phyloP scores from a whole-genome alignment of 176 grass and related monocot species.

The Carex cristatella region DNA sequence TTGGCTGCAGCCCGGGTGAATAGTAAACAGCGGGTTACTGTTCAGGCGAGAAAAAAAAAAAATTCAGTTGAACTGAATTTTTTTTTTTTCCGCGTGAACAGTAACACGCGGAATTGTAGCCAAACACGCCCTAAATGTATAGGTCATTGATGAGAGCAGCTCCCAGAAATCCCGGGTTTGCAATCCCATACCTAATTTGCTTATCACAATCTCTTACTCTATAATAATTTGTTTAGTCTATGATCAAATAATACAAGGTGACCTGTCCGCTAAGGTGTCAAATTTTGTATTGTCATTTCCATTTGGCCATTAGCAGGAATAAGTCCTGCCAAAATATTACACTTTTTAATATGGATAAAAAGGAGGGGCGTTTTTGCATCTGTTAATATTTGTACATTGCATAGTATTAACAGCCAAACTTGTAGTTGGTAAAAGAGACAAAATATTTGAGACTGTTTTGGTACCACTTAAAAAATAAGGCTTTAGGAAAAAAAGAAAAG shows the following conservation, averaged over 20 bases:
- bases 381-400: background rate
- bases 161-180: conserved; percentile 18
- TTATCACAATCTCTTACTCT: background rate
- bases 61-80: too few relatives aligned
- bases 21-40: too few relatives aligned
- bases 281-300: background rate
- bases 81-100: too few relatives aligned
- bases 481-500: background rate
- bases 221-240: background rate
- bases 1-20: too few relatives aligned
- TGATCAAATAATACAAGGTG: conserved; percentile 12
- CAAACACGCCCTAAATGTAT: background rate
- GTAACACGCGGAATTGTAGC: too few relatives aligned
- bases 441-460: background rate
- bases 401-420: background rate
- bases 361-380: background rate
- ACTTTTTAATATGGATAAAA: background rate
- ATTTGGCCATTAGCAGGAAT: background rate
- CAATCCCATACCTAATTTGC: background rate
- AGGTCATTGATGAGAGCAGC: background rate
- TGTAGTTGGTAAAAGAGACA: background rate
- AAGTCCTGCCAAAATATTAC: background rate
- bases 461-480: background rate
- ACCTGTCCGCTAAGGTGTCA: background rate
- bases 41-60: too few relatives aligned